phyloP scores from a whole-genome alignment of 2,329 filamentous ascomycete genomes.

The Xylariomycetidae sp. region DNA sequence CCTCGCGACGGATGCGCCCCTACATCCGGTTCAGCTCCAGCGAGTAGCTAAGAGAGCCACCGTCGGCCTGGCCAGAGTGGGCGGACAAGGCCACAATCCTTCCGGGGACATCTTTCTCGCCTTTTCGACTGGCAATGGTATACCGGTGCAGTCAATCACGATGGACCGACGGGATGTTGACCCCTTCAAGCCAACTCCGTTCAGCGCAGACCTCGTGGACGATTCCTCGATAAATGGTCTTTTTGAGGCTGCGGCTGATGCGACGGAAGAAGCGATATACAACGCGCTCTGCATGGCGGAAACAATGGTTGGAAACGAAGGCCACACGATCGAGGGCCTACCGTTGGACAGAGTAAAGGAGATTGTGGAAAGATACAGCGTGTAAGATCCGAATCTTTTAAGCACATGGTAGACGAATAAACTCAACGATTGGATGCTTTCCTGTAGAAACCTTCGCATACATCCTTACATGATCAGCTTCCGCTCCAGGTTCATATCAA shows the following conservation, averaged over 20 bases:
- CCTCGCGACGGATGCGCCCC: conserved; percentile 55
- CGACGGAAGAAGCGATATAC: conserved; percentile 61
- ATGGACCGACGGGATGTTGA: conserved; percentile 32
- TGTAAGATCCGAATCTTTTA: conserved; percentile 11
- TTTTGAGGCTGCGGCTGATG: conserved; percentile 58
- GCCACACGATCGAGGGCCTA: conserved; percentile 43
- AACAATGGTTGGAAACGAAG: conserved; percentile 51
- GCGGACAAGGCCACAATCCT: conserved; percentile 56
- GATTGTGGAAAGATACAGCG: conserved; percentile 37
- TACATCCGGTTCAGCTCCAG: conserved; percentile 53
- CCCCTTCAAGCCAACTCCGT: conserved; percentile 31
- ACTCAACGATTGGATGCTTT: no score
- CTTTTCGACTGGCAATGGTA: conserved; percentile 56
- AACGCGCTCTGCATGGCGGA: conserved; percentile 60
- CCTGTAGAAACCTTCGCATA: no score
- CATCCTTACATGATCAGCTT: no score
- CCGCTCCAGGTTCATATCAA: no score
- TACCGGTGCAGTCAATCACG: conserved; percentile 38
- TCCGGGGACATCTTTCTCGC: conserved; percentile 66
- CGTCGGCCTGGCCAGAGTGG: conserved; percentile 55
- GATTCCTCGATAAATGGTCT: conserved; percentile 57
- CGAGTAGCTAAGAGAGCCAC: conserved; percentile 57
- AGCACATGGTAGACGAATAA: no score
- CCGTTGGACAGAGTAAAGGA: conserved; percentile 41
- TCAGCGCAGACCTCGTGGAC: conserved; percentile 44